These are phyloP conservation scores for Ophiosphaerella korrae DNA, from an alignment of 2,329 filamentous ascomycete genomes.

Conservation along the genomic window DNA sequence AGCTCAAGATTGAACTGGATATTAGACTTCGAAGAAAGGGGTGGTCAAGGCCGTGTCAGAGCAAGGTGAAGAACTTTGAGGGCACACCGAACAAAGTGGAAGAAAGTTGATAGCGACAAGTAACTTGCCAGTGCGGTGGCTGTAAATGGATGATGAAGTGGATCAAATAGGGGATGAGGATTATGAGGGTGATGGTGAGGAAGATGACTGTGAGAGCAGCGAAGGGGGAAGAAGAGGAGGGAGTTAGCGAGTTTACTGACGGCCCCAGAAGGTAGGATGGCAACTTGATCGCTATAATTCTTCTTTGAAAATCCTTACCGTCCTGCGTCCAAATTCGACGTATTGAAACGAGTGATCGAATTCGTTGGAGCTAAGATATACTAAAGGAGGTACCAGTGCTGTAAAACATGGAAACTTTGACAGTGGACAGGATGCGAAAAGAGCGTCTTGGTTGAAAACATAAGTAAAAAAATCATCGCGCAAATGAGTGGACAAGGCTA, in stretches of 20 bases:
- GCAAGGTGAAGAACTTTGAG: slow-evolving; percentile 47
- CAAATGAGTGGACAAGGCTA: no score
- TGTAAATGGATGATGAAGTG: slow-evolving; percentile 9
- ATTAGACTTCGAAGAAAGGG: slow-evolving; percentile 49
- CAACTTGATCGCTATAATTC: no score
- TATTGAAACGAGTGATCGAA: no score
- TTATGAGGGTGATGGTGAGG: slow-evolving; percentile 28
- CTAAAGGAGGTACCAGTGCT: no score
- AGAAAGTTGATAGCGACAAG: slow-evolving; percentile 7
- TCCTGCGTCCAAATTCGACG: no score
- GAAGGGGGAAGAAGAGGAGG: slow-evolving; percentile 17
- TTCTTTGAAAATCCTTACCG: no score
- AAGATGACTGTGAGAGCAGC: neutral
- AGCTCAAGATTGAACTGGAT: slow-evolving; percentile 49
- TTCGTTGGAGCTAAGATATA: no score
- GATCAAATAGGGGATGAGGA: slow-evolving; percentile 11
- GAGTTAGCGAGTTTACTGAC: slow-evolving; percentile 12
- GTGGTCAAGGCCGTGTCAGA: slow-evolving; percentile 48
- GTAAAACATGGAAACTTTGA: no score
- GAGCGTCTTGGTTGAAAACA: no score
- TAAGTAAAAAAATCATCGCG: no score
- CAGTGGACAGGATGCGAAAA: no score
- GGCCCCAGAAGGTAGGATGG: no score
- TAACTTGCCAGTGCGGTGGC: neutral
- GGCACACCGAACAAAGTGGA: slow-evolving; percentile 22